Percentiles rank a stretch among this genome's conserved stretches.
phyloP scores from a whole-genome alignment of 352 stramenopile genomes.

The Pythium utonaiense region DNA sequence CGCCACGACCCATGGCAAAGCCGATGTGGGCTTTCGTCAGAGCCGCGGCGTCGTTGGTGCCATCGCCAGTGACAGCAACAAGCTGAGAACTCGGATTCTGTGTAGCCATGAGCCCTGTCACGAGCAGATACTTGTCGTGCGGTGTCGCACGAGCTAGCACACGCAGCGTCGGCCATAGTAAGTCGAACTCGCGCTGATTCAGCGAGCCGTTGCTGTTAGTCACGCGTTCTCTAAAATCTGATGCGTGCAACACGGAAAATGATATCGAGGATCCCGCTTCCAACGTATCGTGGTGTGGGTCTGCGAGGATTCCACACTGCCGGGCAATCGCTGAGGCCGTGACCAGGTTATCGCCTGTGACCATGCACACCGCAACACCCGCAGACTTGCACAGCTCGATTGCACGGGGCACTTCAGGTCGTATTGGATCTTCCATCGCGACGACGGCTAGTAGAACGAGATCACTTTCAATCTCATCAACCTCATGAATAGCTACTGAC shows the following conservation, averaged over 20 bases:
- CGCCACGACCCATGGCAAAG: slow-evolving; percentile 67
- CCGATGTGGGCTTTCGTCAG: slow-evolving; percentile 79
- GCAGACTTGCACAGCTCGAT: slow-evolving; percentile 90
- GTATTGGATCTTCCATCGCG: slow-evolving; percentile 92
- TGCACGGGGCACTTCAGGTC: slow-evolving; percentile 83
- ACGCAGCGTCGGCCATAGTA: slow-evolving; percentile 75
- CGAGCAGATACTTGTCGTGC: slow-evolving; percentile 89
- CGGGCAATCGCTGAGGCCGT: slow-evolving; percentile 88
- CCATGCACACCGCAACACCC: slow-evolving; percentile 90
- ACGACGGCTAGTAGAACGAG: slow-evolving; percentile 74
- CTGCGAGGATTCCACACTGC: slow-evolving; percentile 85
- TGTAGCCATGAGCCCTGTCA: slow-evolving; percentile 78
- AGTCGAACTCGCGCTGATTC: slow-evolving; percentile 66
- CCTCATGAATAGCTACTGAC: slow-evolving; percentile 10
- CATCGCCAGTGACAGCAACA: slow-evolving; percentile 73
- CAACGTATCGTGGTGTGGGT: slow-evolving; percentile 17
- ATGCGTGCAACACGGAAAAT: slow-evolving; percentile 34
- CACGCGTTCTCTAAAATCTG: slow-evolving; percentile 46
- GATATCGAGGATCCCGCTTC: neutral
- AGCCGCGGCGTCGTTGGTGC: slow-evolving; percentile 62
- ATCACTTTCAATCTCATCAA: slow-evolving; percentile 29
- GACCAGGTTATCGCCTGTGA: slow-evolving; percentile 90
- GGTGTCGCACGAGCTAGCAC: slow-evolving; percentile 91
- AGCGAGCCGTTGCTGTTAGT: slow-evolving; percentile 49
- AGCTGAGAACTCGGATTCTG: slow-evolving; percentile 32